Evolutionary conservation across 371 early-diverging fungal species (phyloP).

Genomic region (Mucor piriformis): DNA sequence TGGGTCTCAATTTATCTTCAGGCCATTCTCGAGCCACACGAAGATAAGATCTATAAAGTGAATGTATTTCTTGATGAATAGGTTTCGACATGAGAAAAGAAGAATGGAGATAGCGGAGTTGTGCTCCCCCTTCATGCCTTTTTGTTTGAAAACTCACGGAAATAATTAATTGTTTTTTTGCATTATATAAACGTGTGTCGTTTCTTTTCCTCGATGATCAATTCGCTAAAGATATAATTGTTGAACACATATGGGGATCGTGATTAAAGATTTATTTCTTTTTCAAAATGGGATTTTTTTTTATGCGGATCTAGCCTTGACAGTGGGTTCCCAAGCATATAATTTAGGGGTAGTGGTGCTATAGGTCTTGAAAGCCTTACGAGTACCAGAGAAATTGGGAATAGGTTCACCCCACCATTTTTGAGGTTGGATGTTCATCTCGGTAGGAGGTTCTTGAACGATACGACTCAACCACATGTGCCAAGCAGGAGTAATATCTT

Average conservation of each 20-base stretch:
- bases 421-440: constrained; percentile 42
- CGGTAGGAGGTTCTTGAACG: constrained; percentile 83
- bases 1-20: constrained; percentile 61
- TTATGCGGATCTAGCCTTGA: constrained; percentile 49
- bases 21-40: constrained; percentile 62
- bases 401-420: constrained; percentile 55
- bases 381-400: constrained; percentile 75
- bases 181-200: neutral
- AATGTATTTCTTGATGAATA: constrained; percentile 31
- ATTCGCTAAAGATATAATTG: too few relatives aligned
- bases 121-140: neutral
- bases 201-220: too few relatives aligned
- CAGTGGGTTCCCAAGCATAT: constrained; percentile 77
- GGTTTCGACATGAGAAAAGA: constrained; percentile 12
- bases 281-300: neutral
- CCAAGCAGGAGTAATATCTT: constrained; percentile 92
- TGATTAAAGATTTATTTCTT: neutral
- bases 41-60: constrained; percentile 57
- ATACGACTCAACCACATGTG: constrained; percentile 90
- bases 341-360: constrained; percentile 87
- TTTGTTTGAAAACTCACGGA: neutral
- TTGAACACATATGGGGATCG: too few relatives aligned
- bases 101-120: constrained; percentile 10
- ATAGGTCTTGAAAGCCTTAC: constrained; percentile 81
- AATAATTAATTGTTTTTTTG: neutral